A percentile compares a stretch with the other conserved stretches of the same genome.
Conservation (phyloP, 352 stramenopile genomes). For the Pythium folliculosum region DNA sequence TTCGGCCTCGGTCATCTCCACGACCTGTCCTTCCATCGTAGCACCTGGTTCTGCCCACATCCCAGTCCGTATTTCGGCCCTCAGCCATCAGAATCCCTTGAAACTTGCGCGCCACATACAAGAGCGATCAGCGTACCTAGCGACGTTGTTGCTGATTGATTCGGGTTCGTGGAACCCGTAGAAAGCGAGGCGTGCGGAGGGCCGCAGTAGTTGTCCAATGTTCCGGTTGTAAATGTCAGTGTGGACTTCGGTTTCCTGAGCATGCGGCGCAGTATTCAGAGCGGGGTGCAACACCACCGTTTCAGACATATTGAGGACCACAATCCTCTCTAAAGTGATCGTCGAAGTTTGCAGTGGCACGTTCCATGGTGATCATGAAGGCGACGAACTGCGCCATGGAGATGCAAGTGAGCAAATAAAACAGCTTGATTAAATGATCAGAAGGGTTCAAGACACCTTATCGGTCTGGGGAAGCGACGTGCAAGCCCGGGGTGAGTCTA, state of each 20-base stretch:
- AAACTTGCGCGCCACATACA: constrained; percentile 1
- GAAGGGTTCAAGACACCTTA: background rate
- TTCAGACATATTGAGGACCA: constrained; percentile 22
- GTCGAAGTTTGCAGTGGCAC: background rate
- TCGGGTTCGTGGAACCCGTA: constrained; percentile 6
- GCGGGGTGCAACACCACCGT: background rate
- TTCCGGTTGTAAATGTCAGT: constrained; percentile 12
- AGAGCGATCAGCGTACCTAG: background rate
- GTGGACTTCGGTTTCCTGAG: constrained; percentile 17
- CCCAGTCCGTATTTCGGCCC: constrained; percentile 7
- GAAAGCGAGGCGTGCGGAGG: constrained; percentile 9
- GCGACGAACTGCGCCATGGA: no score
- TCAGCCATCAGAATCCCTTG: constrained; percentile 9
- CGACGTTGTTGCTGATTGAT: constrained; percentile 3
- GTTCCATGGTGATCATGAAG: background rate
- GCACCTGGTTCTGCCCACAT: constrained; percentile 12
- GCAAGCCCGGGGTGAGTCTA: constrained; percentile 3
- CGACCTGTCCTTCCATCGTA: constrained; percentile 81
- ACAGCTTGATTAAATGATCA: background rate
- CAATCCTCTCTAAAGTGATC: constrained; percentile 4
- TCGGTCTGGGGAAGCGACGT: background rate
- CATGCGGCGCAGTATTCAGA: constrained; percentile 7
- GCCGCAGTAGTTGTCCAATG: background rate
- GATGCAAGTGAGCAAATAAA: no score
- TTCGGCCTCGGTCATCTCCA: constrained; percentile 85